phyloP scores from a whole-genome alignment of 768 basidiomycete genomes.

The Tulasnella sp. region DNA sequence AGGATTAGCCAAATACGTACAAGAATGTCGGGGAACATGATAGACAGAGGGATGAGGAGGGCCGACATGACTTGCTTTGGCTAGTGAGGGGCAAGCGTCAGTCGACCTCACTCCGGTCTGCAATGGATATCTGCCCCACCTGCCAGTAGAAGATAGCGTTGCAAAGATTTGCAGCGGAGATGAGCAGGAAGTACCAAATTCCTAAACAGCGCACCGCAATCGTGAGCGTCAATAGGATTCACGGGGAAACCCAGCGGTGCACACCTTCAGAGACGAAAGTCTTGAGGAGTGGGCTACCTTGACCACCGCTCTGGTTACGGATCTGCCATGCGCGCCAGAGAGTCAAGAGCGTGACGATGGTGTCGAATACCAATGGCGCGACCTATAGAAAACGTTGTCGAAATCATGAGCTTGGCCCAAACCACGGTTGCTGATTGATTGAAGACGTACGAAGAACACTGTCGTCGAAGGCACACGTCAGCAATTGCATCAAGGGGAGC shows the following conservation, averaged over 20 bases:
- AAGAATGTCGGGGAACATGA: constrained; percentile 33
- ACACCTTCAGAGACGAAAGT: constrained; percentile 28
- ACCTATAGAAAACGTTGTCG: constrained; percentile 16
- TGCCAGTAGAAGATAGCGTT: constrained; percentile 35
- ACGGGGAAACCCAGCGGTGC: background rate
- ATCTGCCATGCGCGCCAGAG: constrained; percentile 14
- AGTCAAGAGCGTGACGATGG: constrained; percentile 17
- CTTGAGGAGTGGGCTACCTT: constrained; percentile 32
- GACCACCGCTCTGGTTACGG: constrained; percentile 24
- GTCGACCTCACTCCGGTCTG: background rate
- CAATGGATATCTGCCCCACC: background rate
- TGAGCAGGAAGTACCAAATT: constrained; percentile 31
- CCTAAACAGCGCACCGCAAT: background rate
- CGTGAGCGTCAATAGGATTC: too few relatives aligned
- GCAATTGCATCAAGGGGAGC: background rate
- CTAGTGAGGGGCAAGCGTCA: background rate
- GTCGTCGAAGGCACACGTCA: background rate
- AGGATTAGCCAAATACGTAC: background rate
- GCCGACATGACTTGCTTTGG: constrained; percentile 32
- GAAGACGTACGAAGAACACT: constrained; percentile 28
- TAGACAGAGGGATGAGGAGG: constrained; percentile 28
- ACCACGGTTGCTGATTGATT: background rate
- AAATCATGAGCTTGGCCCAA: background rate
- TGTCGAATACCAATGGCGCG: constrained; percentile 27
- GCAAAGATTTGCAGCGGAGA: constrained; percentile 29